Percentiles rank a stretch among this genome's conserved stretches.
phyloP scores from a whole-genome alignment of 192 early-diverging fungal species.

The Coemansia reversa region DNA sequence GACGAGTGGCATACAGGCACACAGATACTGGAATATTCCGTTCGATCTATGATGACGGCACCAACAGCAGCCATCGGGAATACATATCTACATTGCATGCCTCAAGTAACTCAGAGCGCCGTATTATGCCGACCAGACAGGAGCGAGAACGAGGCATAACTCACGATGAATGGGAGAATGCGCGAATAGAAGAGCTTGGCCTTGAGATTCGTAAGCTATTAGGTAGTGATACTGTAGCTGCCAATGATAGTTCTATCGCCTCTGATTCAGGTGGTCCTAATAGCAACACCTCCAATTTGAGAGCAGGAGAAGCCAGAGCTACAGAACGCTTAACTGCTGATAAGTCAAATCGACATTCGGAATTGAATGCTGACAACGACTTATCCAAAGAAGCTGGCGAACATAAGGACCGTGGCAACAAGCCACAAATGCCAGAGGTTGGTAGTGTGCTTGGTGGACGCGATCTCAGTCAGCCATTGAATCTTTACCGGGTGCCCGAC shows the following conservation, averaged over 20 bases:
- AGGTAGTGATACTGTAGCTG: background rate
- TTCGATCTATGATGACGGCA: background rate
- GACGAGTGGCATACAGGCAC: slow-evolving; percentile 5
- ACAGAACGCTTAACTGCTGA: background rate
- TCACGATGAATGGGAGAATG: slow-evolving; percentile 35
- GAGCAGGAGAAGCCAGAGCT: background rate
- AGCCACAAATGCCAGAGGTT: slow-evolving; percentile 18
- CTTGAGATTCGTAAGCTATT: slow-evolving; percentile 44
- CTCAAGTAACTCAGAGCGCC: background rate
- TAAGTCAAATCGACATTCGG: background rate
- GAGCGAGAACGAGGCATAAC: slow-evolving; percentile 15
- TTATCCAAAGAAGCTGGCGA: background rate
- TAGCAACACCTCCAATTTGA: background rate
- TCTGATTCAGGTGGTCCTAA: background rate
- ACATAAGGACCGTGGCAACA: background rate
- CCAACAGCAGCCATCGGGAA: background rate
- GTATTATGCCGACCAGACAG: background rate
- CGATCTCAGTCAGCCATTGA: slow-evolving; percentile 50
- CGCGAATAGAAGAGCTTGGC: slow-evolving; percentile 40
- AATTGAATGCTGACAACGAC: background rate
- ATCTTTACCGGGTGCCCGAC: slow-evolving; percentile 52
- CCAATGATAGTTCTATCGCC: background rate
- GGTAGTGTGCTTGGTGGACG: slow-evolving; percentile 35
- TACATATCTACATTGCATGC: background rate
- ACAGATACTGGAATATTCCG: background rate